Evolutionary conservation across 441 rosid genomes (phyloP), one percentile per base, ranked within the genome.

Genomic region (Adansonia madagascariensis): DNA sequence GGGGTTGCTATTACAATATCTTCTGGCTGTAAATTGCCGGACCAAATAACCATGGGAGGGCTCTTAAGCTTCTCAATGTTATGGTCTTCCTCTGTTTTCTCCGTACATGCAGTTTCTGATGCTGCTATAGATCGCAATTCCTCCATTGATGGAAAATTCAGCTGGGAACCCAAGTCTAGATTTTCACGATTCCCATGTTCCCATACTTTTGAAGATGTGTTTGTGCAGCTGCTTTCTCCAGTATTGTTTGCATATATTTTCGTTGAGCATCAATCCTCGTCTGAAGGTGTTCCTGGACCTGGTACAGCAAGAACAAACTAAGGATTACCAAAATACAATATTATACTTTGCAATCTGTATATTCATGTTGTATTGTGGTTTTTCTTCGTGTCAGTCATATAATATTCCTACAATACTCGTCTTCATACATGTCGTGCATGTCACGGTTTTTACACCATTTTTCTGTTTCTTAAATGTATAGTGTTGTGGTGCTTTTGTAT

Each of bases 201-300:
- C 24, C 31, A 20, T 9, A 11, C 22, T 8, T 39, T 11, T 73
- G 39, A 39, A 17, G 20, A 10, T 17, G 77, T 10, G 78, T 79
- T 55, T 76, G 77, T 41, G 70, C 75, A 72, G 14, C 71, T 41
- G 85, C 85, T 59, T 79, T 82, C 73, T 82, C 85, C 49, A 82
- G 47, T 17, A 76, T 61, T 18, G 61, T 73, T 20, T 82, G 80
- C 82, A 82, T 78, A 75, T 82, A 82, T 78, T 76, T 82, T 31
- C 82, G 78, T 72, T 79, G 80, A 49, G 82, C 85, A 61, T 82
- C 85, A 27, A 82, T 82, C 74, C 85, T 79, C 67, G 76, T 71
- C 76, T 82, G 85, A 57, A 82, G 78, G 75, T 79, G 85, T 49
- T 71, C 61, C 75, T 82, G 82, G 27, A 82, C 85, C 85, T 79